A percentile compares a stretch with the other conserved stretches of the same genome.
Evolutionary conservation across 2,329 filamentous ascomycete genomes (phyloP).

Genomic region (Byssochlamys sp.): DNA sequence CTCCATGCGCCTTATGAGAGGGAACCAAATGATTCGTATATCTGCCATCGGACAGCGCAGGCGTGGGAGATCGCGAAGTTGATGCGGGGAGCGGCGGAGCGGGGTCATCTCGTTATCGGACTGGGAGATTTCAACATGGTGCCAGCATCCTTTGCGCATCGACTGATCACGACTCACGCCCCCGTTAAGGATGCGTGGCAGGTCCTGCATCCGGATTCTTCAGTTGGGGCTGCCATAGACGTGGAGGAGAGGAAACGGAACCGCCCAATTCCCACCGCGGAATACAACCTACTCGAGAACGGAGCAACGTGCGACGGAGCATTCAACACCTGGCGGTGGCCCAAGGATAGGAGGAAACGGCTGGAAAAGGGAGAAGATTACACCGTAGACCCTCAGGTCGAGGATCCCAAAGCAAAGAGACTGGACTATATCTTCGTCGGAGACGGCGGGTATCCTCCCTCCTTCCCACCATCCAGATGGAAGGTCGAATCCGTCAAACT

Average conservation of each 20-base stretch:
- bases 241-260: constrained; percentile 57
- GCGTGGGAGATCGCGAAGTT: constrained; percentile 91
- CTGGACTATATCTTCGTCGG: constrained; percentile 90
- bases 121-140: constrained; percentile 95
- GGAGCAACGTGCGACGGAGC: constrained; percentile 78
- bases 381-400: constrained; percentile 53
- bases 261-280: constrained; percentile 61
- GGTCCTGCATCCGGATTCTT: constrained; percentile 70
- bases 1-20: constrained; percentile 79
- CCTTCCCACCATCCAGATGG: constrained; percentile 46
- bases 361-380: constrained; percentile 58
- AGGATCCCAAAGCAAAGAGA: constrained; percentile 69
- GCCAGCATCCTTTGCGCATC: constrained; percentile 75
- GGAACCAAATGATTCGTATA: constrained; percentile 71
- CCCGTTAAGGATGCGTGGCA: constrained; percentile 78
- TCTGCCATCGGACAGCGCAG: constrained; percentile 82
- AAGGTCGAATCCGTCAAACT: constrained; percentile 61
- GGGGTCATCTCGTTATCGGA: constrained; percentile 73
- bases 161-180: constrained; percentile 67
- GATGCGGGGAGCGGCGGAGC: constrained; percentile 67
- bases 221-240: constrained; percentile 63
- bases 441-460: constrained; percentile 35
- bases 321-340: constrained; percentile 91
- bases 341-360: constrained; percentile 57
- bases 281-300: constrained; percentile 68